Conservation (phyloP, 495 filamentous ascomycete genomes). For the Sabuloglossum arenarium region DNA sequence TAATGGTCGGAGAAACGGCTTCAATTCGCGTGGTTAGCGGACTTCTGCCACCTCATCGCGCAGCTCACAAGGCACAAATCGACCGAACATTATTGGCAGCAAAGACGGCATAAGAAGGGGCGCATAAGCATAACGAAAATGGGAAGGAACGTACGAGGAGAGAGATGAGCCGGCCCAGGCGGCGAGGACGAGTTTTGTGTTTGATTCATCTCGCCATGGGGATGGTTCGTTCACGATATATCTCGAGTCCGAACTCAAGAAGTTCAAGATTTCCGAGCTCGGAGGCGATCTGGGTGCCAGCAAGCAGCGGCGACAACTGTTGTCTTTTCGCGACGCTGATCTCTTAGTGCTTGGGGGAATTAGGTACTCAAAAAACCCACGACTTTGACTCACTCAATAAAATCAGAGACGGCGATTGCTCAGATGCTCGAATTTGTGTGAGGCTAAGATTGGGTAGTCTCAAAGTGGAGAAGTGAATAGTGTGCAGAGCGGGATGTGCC, state of each 20-base stretch:
- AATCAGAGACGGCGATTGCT: not conserved
- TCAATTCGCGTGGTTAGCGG: slow-evolving; percentile 4
- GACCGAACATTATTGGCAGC: not conserved
- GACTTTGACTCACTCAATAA: not conserved
- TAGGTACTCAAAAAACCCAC: not conserved
- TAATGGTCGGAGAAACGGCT: slow-evolving; percentile 5
- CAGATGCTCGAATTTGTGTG: slow-evolving; percentile 1
- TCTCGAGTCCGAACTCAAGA: slow-evolving; percentile 3
- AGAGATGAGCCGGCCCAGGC: slow-evolving; percentile 16
- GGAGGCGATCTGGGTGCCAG: not conserved
- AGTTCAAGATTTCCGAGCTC: slow-evolving; percentile 1
- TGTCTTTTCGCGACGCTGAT: not conserved
- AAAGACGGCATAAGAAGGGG: not conserved
- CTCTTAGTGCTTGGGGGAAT: not conserved
- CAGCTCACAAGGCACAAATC: slow-evolving; percentile 27
- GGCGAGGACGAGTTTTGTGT: slow-evolving; percentile 17
- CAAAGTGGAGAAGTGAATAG: not conserved
- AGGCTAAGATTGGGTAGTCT: slow-evolving; percentile 1
- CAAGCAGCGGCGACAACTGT: not conserved
- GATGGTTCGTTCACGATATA: slow-evolving; percentile 3
- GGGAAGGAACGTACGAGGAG: slow-evolving; percentile 15
- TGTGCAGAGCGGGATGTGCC: not conserved
- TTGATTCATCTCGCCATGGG: slow-evolving; percentile 16
- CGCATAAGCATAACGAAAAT: slow-evolving; percentile 1
- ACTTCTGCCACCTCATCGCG: slow-evolving; percentile 31